phyloP scores from a whole-genome alignment of 495 filamentous ascomycete genomes.

The Hypomontagnella submonticulosa region DNA sequence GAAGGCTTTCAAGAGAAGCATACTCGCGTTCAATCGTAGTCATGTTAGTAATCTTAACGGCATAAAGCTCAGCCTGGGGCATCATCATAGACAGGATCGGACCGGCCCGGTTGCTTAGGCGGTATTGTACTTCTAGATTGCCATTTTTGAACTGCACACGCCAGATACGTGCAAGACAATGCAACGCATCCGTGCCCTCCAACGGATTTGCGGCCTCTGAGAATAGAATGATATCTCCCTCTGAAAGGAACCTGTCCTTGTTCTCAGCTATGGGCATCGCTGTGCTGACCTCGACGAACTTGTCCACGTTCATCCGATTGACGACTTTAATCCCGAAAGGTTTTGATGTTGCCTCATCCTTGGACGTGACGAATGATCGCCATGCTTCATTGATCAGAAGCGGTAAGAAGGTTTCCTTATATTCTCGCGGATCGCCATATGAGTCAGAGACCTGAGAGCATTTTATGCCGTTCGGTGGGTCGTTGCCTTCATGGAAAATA shows the following conservation, averaged over 20 bases:
- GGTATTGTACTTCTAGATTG: conserved; percentile 83
- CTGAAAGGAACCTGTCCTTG: conserved; percentile 76
- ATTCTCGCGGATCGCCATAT: conserved; percentile 78
- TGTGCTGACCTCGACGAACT: conserved; percentile 90
- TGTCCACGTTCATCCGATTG: conserved; percentile 88
- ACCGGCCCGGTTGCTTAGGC: conserved; percentile 64
- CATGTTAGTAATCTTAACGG: conserved; percentile 85
- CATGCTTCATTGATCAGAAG: conserved; percentile 93
- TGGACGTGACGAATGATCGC: conserved; percentile 89
- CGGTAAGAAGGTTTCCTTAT: conserved; percentile 90
- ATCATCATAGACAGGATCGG: conserved; percentile 57
- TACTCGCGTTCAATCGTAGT: conserved; percentile 95
- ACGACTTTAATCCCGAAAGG: conserved; percentile 85
- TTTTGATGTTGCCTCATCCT: conserved; percentile 83
- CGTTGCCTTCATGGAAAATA: conserved; percentile 85
- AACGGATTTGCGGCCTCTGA: conserved; percentile 76
- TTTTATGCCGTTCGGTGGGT: conserved; percentile 78
- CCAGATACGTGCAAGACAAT: conserved; percentile 87
- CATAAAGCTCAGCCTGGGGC: conserved; percentile 69
- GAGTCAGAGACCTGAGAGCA: conserved; percentile 79
- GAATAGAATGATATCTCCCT: conserved; percentile 89
- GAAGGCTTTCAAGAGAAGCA: conserved; percentile 85
- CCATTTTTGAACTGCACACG: conserved; percentile 82
- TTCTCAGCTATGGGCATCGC: conserved; percentile 74
- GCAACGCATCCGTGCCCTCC: conserved; percentile 68